Evolutionary conservation across 2,329 filamentous ascomycete species (phyloP).

Genomic region (Stemphylium beticola): DNA sequence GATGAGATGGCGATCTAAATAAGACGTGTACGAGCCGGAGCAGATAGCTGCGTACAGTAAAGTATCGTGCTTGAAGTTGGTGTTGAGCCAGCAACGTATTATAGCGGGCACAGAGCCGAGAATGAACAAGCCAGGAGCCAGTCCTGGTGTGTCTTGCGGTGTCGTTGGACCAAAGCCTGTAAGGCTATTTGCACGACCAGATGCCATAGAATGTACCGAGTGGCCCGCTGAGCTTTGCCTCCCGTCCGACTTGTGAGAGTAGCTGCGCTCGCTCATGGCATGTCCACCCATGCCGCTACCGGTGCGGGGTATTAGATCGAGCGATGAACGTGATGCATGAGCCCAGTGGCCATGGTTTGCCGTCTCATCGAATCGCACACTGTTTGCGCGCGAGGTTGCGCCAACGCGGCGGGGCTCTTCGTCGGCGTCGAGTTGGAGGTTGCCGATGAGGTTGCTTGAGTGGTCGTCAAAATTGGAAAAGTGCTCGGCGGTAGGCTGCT

Average conservation of each 20-base stretch:
- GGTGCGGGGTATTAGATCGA: slow-evolving; percentile 81
- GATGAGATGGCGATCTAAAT: slow-evolving; percentile 76
- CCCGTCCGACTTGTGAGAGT: slow-evolving; percentile 95
- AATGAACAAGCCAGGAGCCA: slow-evolving; percentile 83
- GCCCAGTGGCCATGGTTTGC: slow-evolving; percentile 90
- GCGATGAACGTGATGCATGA: slow-evolving; percentile 79
- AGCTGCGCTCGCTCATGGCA: slow-evolving; percentile 84
- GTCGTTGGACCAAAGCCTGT: slow-evolving; percentile 70
- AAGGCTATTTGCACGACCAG: slow-evolving; percentile 84
- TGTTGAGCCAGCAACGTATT: slow-evolving; percentile 92
- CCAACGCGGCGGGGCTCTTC: slow-evolving; percentile 85
- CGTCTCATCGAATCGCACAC: slow-evolving; percentile 96
- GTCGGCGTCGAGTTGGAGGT: slow-evolving; percentile 83
- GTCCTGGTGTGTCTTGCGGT: slow-evolving; percentile 73
- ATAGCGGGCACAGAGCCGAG: slow-evolving; percentile 91
- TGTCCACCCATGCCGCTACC: slow-evolving; percentile 79
- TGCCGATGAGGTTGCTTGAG: slow-evolving; percentile 77
- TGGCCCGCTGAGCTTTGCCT: slow-evolving; percentile 92
- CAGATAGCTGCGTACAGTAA: slow-evolving; percentile 92
- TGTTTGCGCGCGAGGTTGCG: slow-evolving; percentile 90
- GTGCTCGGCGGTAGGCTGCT: slow-evolving; percentile 79
- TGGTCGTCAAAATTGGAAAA: slow-evolving; percentile 92
- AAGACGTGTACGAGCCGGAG: slow-evolving; percentile 87
- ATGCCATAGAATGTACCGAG: slow-evolving; percentile 76
- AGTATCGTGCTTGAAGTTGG: slow-evolving; percentile 85